Conservation (phyloP, 73 alveolate genomes). For the Paramecium tetraurelia region DNA sequence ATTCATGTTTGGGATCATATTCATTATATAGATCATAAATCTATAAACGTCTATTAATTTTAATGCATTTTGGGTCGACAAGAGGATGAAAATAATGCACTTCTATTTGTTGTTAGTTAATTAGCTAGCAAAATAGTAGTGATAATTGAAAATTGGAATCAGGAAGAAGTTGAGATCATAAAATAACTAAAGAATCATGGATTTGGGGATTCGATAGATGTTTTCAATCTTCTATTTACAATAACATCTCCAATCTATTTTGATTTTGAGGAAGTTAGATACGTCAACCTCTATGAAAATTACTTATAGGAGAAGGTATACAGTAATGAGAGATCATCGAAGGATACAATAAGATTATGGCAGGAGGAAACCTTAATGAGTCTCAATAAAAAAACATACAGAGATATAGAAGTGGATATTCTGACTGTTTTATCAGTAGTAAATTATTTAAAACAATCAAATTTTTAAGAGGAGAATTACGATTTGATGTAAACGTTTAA, state of each 20-base stretch:
- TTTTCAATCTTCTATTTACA: neutral
- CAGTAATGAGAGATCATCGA: neutral
- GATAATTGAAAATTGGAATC: neutral
- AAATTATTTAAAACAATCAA: neutral
- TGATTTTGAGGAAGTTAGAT: neutral
- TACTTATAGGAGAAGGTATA: neutral
- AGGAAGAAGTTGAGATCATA: neutral
- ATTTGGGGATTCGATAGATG: neutral
- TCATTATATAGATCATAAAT: neutral
- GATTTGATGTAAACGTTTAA: neutral
- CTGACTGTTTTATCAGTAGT: neutral
- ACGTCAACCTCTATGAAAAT: neutral
- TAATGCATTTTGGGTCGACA: neutral
- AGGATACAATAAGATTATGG: neutral
- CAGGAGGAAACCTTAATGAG: neutral
- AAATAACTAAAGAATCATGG: neutral
- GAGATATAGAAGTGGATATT: neutral
- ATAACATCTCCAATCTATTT: neutral
- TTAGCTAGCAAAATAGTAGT: neutral
- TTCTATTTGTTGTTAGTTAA: neutral
- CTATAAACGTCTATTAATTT: neutral
- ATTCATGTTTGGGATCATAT: neutral
- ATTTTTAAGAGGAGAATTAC: neutral
- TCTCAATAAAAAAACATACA: neutral
- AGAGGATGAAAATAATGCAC: neutral